Evolutionary conservation across 1,284 basidiomycete genomes (phyloP), one percentile per base, ranked within the genome.

Genomic region (Pholiota adiposa): DNA sequence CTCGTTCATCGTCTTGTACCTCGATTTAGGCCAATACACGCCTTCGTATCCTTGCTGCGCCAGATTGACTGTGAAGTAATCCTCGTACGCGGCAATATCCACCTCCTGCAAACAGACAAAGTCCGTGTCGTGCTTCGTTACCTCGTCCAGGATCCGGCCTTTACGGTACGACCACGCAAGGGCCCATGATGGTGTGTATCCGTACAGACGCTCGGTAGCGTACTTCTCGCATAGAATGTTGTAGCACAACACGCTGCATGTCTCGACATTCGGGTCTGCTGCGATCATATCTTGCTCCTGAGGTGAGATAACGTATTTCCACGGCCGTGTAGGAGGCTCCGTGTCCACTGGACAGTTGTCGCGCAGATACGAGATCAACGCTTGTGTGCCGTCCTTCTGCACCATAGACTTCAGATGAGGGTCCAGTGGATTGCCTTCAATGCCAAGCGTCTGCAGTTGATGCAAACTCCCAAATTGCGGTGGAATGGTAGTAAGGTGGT

Each of bases 131-230:
- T 94, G 91, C 65, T 86, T 86, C 76, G 91, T 83, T 51, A 98
- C 82, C 77, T 99, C 96, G 55, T 90, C 85, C 66, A 98, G 72
- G 65, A 99, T 96, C 60, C 94, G 81, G 64, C 95, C 92, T 76
- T 95, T 96, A 62, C 97, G 87, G 73, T 97, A 98, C 44, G 92
- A 88, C 97, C 97, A 99, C 41, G 87, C 83, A 36, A 99, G 81
- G 0, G 97, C 97, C 96, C 97, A 98, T 4, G 89, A 85, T 1
- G 97, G 97, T 0, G 97, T 98, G 77, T 99, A 99, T 9, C 95
- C 96, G 75, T 99, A 99, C 76, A 98, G 80, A 64, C 88, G 83
- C 68, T 91, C 86, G 23, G 97, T 97, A 16, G 97, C 97, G 70
- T 88, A 93, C 71, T 88, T 87, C 70, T 97, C 93, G 75, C 94